phyloP scores from a whole-genome alignment of 306 rosid genomes.

The Hylodesmum podocarpum region DNA sequence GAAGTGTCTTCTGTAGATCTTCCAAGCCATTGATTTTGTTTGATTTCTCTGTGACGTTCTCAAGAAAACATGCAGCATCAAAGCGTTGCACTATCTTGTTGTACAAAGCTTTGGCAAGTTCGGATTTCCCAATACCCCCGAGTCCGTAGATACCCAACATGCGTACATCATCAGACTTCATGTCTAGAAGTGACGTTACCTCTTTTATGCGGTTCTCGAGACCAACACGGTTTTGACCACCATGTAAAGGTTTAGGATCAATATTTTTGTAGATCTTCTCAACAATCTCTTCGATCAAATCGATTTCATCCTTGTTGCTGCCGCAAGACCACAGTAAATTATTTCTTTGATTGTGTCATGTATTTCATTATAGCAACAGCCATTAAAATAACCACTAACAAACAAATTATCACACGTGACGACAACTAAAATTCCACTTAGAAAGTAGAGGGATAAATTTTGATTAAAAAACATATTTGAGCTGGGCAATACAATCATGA shows the following conservation, averaged over 20 bases:
- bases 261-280: neutral
- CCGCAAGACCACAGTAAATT: no score
- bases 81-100: neutral
- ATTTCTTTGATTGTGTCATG: no score
- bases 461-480: no score
- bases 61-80: conserved; percentile 13
- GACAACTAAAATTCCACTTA: no score
- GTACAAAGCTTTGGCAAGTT: conserved; percentile 3
- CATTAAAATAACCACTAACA: no score
- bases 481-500: no score
- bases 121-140: conserved; percentile 31
- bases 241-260: neutral
- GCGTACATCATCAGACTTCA: neutral
- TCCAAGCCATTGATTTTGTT: neutral
- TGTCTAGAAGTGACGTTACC: conserved; percentile 1
- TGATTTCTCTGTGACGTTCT: neutral
- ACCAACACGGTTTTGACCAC: neutral
- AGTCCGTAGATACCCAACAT: conserved; percentile 23
- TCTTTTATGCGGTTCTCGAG: neutral
- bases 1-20: neutral
- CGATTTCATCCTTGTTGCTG: conserved; percentile 1
- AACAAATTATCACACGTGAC: no score
- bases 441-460: no score
- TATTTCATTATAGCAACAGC: no score
- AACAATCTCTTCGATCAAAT: neutral